Evolutionary conservation across 352 stramenopile genomes (phyloP), one percentile per base, ranked within the genome.

Genomic region (Globisporangium rhizosaccharum): DNA sequence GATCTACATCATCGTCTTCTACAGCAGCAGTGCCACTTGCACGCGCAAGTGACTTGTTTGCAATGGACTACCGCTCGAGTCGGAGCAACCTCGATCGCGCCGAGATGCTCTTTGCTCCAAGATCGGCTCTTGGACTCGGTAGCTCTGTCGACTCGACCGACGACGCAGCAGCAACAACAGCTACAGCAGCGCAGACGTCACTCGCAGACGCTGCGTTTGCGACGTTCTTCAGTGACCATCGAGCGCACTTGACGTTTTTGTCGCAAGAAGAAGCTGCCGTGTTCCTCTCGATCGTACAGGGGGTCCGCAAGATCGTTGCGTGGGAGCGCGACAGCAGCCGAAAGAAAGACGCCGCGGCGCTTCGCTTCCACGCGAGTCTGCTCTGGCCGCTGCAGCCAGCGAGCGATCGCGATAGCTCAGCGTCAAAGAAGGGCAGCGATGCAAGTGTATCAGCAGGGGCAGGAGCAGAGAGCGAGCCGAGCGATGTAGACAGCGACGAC

Each of bases 301-400:
- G 71, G 0, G 64, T 82, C 8, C 78, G 72, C 51, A 85, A 75
- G 62, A 85, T 71, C 1, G 23, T 90, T n/a, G 51, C 59, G 20
- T 93, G 84, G 84, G 76, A 90, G 52, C 68, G 70, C 51, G 80
- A 91, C 46, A 56, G 33, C 14, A 74, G 61, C 23, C 62, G 75
- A 9, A 60, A 66, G 51, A 93, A 91, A 66, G 84, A 93, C 41
- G 84, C 86, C 57, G 76, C 84, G 28, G 69, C 78, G 15, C 67
- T 91, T 61, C 82, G 84, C 26, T 90, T 93, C 44, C 67, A 76
- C 37, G 70, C 82, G n/a, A 90, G 74, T 49, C 69, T 91, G 12
- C 48, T 90, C 23, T 93, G 82, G 81, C 72, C 79, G 45, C 58
- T 76, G 20, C 65, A 84, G 18, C 20, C 52, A 51, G 25, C 61